A percentile compares a stretch with the other conserved stretches of the same genome.
phyloP scores from a whole-genome alignment of 73 alveolate genomes.

The Paramecium octaurelia region DNA sequence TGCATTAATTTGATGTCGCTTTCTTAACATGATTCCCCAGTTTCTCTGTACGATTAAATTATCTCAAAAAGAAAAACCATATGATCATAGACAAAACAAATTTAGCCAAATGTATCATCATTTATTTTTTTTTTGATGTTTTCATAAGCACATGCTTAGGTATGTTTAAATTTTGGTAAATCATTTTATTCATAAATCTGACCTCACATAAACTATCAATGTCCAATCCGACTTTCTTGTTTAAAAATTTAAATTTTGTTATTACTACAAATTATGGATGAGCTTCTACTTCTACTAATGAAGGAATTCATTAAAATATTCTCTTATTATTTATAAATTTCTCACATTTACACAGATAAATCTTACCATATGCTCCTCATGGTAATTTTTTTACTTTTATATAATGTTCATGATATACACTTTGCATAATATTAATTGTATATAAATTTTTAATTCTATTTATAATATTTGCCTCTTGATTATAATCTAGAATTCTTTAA shows the following conservation, averaged over 20 bases:
- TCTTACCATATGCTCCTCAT: conserved; percentile 33
- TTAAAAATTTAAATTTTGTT: not conserved
- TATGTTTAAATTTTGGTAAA: not conserved
- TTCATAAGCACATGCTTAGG: not conserved
- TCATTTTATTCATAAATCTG: not conserved
- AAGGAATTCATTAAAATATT: not conserved
- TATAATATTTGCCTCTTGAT: no score
- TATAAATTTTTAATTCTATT: no score
- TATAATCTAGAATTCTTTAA: no score
- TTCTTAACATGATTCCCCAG: conserved; percentile 6
- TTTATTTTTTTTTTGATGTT: not conserved
- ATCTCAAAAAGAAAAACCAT: not conserved
- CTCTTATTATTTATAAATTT: not conserved
- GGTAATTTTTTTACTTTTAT: not conserved
- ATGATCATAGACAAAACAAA: not conserved
- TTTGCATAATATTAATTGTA: not conserved
- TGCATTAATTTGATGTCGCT: conserved; percentile 48
- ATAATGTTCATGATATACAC: not conserved
- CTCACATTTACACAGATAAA: not conserved
- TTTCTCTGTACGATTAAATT: not conserved
- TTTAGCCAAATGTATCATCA: not conserved
- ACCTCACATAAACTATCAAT: not conserved
- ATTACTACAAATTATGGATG: not conserved
- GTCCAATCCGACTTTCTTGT: not conserved
- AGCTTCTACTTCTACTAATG: not conserved